phyloP scores from a whole-genome alignment of 164 flowering plant genomes.

The Vitis rupestris region DNA sequence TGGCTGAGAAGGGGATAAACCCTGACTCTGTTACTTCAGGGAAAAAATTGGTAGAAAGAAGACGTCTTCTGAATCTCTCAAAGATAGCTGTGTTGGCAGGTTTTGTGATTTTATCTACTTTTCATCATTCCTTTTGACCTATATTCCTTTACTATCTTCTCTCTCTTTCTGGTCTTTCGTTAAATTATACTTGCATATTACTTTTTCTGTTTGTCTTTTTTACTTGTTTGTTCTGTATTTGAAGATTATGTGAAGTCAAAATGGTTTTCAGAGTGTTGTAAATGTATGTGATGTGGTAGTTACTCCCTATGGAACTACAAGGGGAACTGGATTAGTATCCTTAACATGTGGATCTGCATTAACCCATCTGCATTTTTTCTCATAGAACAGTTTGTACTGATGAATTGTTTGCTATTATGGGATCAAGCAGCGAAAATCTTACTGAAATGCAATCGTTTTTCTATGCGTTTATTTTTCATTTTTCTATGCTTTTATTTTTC shows the following conservation, averaged over 20 bases:
- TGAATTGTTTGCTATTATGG: no score
- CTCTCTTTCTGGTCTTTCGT: background rate
- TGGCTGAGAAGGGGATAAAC: conserved; percentile 33
- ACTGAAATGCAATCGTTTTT: no score
- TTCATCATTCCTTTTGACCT: background rate
- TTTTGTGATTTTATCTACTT: conserved; percentile 10
- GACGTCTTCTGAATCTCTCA: conserved; percentile 70
- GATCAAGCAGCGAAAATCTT: no score
- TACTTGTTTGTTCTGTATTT: background rate
- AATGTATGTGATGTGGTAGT: no score
- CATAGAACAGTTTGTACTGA: no score
- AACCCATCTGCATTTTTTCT: no score
- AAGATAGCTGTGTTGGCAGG: conserved; percentile 89
- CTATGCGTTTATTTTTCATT: background rate
- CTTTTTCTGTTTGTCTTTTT: background rate
- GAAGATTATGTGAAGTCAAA: background rate
- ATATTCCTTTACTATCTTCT: background rate
- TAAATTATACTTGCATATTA: background rate
- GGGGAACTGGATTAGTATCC: no score
- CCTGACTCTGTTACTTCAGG: conserved; percentile 12
- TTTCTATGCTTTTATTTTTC: background rate
- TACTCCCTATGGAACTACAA: no score
- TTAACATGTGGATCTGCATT: no score
- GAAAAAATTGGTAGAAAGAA: conserved; percentile 60
- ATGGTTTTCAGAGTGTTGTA: background rate